phyloP scores from a whole-genome alignment of 1,139 yeast species.

The Lodderomyces metapsilosis region DNA sequence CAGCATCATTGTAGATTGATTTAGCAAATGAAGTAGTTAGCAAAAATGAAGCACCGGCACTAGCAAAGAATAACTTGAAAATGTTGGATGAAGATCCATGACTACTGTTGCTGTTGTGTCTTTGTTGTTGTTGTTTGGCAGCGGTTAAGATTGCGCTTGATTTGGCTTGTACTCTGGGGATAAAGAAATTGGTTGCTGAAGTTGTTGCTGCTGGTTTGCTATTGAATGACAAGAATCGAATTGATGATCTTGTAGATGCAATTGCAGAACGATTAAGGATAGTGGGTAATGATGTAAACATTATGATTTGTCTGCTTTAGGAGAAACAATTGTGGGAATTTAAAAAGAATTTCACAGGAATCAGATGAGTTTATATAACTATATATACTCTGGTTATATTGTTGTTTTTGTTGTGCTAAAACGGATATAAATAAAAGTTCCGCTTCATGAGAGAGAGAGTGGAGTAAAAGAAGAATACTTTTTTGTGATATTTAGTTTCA shows the following conservation, averaged over 20 bases:
- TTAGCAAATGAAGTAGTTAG: conserved; percentile 10
- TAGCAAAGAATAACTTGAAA: conserved; percentile 13
- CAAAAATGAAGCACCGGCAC: conserved; percentile 13
- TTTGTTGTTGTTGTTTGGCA: not conserved
- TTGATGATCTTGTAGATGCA: conserved; percentile 2
- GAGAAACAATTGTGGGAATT: too few relatives aligned
- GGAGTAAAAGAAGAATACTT: too few relatives aligned
- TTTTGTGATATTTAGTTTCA: too few relatives aligned
- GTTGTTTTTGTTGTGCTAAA: too few relatives aligned
- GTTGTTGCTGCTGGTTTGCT: not conserved
- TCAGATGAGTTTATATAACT: too few relatives aligned
- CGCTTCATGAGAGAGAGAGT: too few relatives aligned
- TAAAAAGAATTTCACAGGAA: too few relatives aligned
- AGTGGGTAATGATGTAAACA: conserved; percentile 1
- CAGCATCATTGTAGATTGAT: conserved; percentile 12
- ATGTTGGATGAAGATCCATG: conserved; percentile 7
- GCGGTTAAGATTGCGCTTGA: not conserved
- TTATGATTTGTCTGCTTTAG: too few relatives aligned
- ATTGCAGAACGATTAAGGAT: conserved; percentile 1
- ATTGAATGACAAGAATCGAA: conserved; percentile 4
- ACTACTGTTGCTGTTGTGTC: conserved; percentile 3
- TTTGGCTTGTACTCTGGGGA: not conserved
- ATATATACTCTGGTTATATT: too few relatives aligned
- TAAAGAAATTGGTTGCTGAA: conserved; percentile 1
- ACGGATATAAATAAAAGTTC: too few relatives aligned